phyloP scores from a whole-genome alignment of 306 rosid species.

The Rubus idaeus region DNA sequence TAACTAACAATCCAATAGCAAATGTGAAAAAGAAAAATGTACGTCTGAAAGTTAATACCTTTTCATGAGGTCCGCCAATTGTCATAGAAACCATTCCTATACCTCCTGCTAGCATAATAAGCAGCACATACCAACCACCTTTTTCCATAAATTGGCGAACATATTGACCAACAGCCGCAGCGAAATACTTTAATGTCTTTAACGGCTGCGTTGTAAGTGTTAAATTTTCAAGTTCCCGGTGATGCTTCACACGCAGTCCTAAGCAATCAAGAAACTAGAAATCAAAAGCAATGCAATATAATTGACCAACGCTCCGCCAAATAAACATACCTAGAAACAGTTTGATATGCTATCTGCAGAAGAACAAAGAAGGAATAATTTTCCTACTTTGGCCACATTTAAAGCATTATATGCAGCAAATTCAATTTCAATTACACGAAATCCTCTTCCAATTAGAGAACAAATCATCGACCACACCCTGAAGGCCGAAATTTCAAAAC shows the following conservation, averaged over 20 bases:
- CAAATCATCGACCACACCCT: too few species aligned
- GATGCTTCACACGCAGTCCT: conserved; percentile 17
- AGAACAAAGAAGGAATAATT: not conserved
- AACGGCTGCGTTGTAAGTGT: conserved; percentile 1
- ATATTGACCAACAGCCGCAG: conserved; percentile 1
- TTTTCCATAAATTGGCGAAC: conserved; percentile 2
- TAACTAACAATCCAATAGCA: not conserved
- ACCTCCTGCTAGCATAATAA: conserved; percentile 12
- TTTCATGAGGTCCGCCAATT: conserved; percentile 2
- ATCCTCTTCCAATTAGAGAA: not conserved
- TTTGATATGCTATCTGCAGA: not conserved
- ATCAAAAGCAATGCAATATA: not conserved
- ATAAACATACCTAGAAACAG: not conserved
- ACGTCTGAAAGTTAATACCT: not conserved
- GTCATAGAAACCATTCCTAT: conserved; percentile 6
- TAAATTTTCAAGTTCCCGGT: conserved; percentile 10
- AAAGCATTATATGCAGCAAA: not conserved
- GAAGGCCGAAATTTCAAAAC: too few species aligned
- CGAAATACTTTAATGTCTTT: conserved; percentile 17
- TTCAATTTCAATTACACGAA: too few species aligned
- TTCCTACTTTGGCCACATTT: not conserved
- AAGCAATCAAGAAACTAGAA: not conserved
- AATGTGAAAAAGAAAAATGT: not conserved
- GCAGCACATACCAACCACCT: conserved; percentile 19
- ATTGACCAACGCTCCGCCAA: too few species aligned